phyloP scores from a whole-genome alignment of 352 stramenopile species.

The Hyaloperonospora arabidopsidis region DNA sequence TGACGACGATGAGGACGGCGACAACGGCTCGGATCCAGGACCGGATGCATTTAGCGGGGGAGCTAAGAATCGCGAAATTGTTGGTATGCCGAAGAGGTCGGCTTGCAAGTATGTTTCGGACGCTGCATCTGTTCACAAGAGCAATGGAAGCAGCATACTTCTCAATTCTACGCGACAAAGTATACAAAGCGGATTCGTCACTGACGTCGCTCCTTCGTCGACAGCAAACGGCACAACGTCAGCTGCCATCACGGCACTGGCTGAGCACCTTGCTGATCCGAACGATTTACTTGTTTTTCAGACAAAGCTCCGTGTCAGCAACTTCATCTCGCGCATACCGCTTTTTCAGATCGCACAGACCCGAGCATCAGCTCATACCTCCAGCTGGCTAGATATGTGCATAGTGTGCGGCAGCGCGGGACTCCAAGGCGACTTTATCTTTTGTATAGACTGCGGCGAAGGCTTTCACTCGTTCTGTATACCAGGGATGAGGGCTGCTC shows the following conservation, averaged over 20 bases:
- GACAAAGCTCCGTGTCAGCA: slow-evolving; percentile 49
- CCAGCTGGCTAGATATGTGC: slow-evolving; percentile 90
- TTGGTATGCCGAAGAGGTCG: slow-evolving; percentile 5
- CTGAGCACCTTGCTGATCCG: slow-evolving; percentile 16
- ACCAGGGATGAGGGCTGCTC: slow-evolving; percentile 29
- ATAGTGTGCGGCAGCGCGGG: slow-evolving; percentile 85
- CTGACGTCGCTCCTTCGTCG: slow-evolving; percentile 1
- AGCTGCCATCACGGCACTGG: slow-evolving; percentile 3
- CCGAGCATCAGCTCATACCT: slow-evolving; percentile 70
- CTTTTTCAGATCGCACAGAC: slow-evolving; percentile 74
- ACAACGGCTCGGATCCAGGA: slow-evolving; percentile 22
- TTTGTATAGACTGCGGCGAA: slow-evolving; percentile 95
- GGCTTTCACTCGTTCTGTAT: slow-evolving; percentile 91
- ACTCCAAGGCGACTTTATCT: slow-evolving; percentile 77
- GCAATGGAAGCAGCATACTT: slow-evolving; percentile 14
- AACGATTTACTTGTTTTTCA: slow-evolving; percentile 43
- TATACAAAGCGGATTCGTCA: slow-evolving; percentile 5
- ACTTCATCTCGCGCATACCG: slow-evolving; percentile 53
- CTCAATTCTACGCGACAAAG: slow-evolving; percentile 8
- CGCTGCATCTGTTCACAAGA: slow-evolving; percentile 6
- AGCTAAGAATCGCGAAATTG: slow-evolving; percentile 21
- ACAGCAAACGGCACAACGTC: slow-evolving; percentile 3
- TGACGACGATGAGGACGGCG: slow-evolving; percentile 25
- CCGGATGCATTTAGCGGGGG: slow-evolving; percentile 14
- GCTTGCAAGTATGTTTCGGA: slow-evolving; percentile 5